Percentiles rank a stretch among this genome's conserved stretches.
Conservation (phyloP, 768 basidiomycete species). For the Rhodotorula kratochvilovae region DNA sequence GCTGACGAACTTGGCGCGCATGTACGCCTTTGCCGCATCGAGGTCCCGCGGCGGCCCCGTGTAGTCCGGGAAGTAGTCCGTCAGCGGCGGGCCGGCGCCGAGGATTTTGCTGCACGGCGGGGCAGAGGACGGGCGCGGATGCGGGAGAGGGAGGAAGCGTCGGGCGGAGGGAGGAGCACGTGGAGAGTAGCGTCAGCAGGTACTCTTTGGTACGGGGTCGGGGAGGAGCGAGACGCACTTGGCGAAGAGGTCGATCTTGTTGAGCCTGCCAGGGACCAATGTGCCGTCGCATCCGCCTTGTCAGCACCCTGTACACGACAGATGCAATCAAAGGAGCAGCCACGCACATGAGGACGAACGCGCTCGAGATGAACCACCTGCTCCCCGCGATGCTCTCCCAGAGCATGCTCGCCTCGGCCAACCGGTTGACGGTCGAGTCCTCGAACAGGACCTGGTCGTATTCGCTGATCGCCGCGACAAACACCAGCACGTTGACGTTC, state of each 20-base stretch:
- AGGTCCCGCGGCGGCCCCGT: conserved; percentile 68
- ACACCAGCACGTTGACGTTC: conserved; percentile 87
- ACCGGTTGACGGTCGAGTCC: conserved; percentile 58
- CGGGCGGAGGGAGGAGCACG: too few relatives aligned
- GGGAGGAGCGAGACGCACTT: neutral
- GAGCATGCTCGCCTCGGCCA: conserved; percentile 92
- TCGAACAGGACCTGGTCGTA: conserved; percentile 82
- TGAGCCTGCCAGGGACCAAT: conserved; percentile 58
- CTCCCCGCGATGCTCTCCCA: conserved; percentile 51
- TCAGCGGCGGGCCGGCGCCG: conserved; percentile 63
- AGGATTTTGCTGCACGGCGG: conserved; percentile 57
- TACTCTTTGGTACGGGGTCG: too few relatives aligned
- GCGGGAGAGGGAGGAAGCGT: neutral
- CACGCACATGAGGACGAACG: conserved; percentile 59
- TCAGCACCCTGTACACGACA: too few relatives aligned
- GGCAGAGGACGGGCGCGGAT: neutral
- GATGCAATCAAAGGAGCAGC: too few relatives aligned
- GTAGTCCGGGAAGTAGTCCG: conserved; percentile 86
- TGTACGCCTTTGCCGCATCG: conserved; percentile 77
- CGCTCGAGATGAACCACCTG: conserved; percentile 87
- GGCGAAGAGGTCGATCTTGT: conserved; percentile 75
- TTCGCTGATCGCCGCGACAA: conserved; percentile 86
- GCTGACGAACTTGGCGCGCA: conserved; percentile 72
- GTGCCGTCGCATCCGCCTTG: too few relatives aligned
- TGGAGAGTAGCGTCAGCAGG: neutral